Base-by-base conservation (phyloP, 495 filamentous ascomycete genomes). In the Lasiosphaeria miniovina region DNA sequence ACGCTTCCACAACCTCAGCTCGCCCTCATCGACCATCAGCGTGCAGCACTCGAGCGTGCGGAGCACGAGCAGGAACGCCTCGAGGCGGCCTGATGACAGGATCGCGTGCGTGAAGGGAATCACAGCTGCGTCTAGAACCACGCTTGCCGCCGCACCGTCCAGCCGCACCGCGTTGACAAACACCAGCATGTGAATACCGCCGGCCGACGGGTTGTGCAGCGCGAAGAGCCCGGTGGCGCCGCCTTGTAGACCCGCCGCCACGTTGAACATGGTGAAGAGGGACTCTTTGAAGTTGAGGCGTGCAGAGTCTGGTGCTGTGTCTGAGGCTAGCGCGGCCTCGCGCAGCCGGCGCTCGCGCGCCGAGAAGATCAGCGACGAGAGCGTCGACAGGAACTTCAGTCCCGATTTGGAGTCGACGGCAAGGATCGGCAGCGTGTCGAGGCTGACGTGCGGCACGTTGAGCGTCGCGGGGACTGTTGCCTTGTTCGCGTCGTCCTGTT, bases 1-100 rank as follows among this genome's bases (percentile, higher is more conserved):
- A 32, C 71, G 59, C 64, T 81, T 83, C 84, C 81, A 86, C 11
- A 81, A 71, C 10, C 35, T 41, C 6, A 82, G 59, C 66, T 84
- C 82, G 11, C 65, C 73, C 32, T 77, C 69, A 33, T 71, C 63
- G 11, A 80, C 70, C 4, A 11, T 64, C 35, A 83, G 58, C 14
- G 59, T 56, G 56, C 64, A 70, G 36, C 67, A 54, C 45, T 71
- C 59, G 0, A 69, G 54, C 11, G 54, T 55, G 10, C 60, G 58
- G 12, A 77, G 31, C 6, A 69, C 9, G 0, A 64, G 38, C 9
- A 80, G 55, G 41, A 77, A 73, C 9, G 52, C 56, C 38, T 61
- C 57, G 1, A 79, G 35, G 38, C 72, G 59, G 40, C 46, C 71
- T 3, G 51, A 52, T 8, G 54, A 32, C 3, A 70, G 55, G 1